Evolutionary conservation across 441 rosid genomes (phyloP), one percentile per base, ranked within the genome.

Genomic region (Biscutella laevigata): DNA sequence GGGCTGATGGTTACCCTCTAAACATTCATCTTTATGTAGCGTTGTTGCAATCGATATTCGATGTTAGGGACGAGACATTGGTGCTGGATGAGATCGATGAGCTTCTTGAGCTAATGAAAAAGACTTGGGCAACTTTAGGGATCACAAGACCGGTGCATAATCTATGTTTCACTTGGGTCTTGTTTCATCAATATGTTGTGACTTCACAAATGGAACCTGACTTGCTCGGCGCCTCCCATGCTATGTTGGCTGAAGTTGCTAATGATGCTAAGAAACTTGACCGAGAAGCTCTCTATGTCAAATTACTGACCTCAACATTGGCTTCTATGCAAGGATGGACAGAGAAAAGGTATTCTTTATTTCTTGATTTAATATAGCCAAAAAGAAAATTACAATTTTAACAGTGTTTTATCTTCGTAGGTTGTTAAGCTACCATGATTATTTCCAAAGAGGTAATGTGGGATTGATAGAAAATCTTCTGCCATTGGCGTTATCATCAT

Each of bases 1-100:
- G 96, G 96, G 95, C 94, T 5, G 95, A 91, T 26, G 98, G 96
- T 3, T 88, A 72, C 59, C 98, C 98, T 16, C 74, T 91, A 43
- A 91, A 85, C 59, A 59, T 91, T 12, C 95, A 85, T 69, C 67
- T 91, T 14, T 91, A 91, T 37, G 55, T 68, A 15, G 54, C 78
- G 1, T 78, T 91, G 30, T 82, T 91, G 17, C 86, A 68, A 29
- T 71, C 94, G 4, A 71, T 88, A 26, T 91, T 88, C 32, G 95
- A 91, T 59, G 57, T 75, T 7, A 67, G 91, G 39, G 95, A 88
- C 3, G 90, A 85, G 58, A 88, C 91, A 0, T 42, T 79, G n/a
- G 95, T 91, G 41, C 85, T 91, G 0, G 96, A 91, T 26, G 96
- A 91, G 77, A 82, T 91, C 8, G 96, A 85, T 24, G 96, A 88